Conservation (phyloP, 1,284 basidiomycete species). For the Singerocomus rubriflavus region DNA sequence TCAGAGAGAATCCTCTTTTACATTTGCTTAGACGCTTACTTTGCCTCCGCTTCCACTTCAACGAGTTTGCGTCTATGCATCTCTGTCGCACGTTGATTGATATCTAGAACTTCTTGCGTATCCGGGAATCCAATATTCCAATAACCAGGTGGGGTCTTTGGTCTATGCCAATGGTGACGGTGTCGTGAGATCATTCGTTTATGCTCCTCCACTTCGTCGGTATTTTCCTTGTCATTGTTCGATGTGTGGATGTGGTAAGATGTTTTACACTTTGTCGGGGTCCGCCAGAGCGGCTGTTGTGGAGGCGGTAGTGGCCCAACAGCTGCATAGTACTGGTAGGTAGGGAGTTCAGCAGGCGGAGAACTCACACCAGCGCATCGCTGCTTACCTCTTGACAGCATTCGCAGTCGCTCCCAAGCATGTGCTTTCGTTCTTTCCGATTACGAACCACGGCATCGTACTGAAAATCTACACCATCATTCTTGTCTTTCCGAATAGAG, state of each 20-base stretch:
- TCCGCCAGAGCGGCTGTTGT: conserved; percentile 68
- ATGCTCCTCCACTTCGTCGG: conserved; percentile 49
- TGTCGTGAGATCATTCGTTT: conserved; percentile 78
- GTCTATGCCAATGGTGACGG: conserved; percentile 66
- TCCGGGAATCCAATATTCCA: conserved; percentile 88
- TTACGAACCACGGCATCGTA: conserved; percentile 77
- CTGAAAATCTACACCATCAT: conserved; percentile 63
- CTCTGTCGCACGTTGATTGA: conserved; percentile 69
- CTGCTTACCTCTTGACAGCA: conserved; percentile 76
- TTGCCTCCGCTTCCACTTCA: conserved; percentile 57
- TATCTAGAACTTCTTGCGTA: conserved; percentile 73
- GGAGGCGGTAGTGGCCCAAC: conserved; percentile 70
- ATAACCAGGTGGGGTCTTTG: conserved; percentile 80
- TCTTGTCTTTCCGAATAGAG: conserved; percentile 63
- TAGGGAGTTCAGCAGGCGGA: conserved; percentile 1
- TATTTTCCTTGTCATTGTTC: conserved; percentile 24
- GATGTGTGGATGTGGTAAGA: conserved; percentile 1
- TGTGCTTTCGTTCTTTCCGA: conserved; percentile 58
- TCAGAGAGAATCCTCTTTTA: conserved; percentile 5
- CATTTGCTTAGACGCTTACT: conserved; percentile 31
- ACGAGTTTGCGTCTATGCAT: conserved; percentile 65
- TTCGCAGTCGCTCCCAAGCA: conserved; percentile 82
- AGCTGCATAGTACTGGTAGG: conserved; percentile 72
- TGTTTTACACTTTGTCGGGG: conserved; percentile 42
- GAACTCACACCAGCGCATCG: neutral